Base-by-base conservation (phyloP, 345 rosid genomes). In the Camelina sativa region DNA sequence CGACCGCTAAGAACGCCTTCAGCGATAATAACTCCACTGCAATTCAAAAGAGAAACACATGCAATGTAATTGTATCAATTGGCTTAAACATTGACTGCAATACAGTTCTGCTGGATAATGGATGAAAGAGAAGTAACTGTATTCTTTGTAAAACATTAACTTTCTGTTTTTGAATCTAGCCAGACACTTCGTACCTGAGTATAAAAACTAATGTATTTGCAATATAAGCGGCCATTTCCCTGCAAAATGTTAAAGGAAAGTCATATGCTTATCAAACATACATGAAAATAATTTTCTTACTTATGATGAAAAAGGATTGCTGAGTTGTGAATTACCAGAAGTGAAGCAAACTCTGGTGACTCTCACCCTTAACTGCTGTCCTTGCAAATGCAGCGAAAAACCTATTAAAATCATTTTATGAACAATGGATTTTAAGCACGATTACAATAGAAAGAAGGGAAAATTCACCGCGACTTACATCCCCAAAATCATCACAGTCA, bases 221-320 rank as follows among this genome's bases (percentile, higher is more conserved):
- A 81, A 92, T 88, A 72, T 95, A 92, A 32, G 97, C 90, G 58
- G 88, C 87, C 97, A 95, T 95, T 86, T 87, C 97, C 99, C 99
- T 95, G 83, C 69, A 76, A 11, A 62, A 76, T 55, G 22, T 38
- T 8, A 69, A 25, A 62, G 4, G 52, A 44, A 23, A 35, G 23
- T 55, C 65, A 55, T 55, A 54, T 11, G 28, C 19, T 38, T 16
- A 11, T 10, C 30, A 3, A 28, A 22, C 4, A 53, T 81, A 85
- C 85, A 82, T 88, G 84, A 58, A 58, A 60, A 40, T 32, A 23
- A 2, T 22, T 43, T 50, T 25, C 44, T 40, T 51, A 0, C 28
- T 3, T 11, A 69, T 34, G 4, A 44, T 2, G 50, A 69, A 28
- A 34, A 44, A 32, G 11, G 69, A 69, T 8, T 25, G 12, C 9